These are phyloP conservation scores for Scedosporium minutisporum DNA, from an alignment of 2,329 filamentous ascomycete genomes.

Conservation along the genomic window DNA sequence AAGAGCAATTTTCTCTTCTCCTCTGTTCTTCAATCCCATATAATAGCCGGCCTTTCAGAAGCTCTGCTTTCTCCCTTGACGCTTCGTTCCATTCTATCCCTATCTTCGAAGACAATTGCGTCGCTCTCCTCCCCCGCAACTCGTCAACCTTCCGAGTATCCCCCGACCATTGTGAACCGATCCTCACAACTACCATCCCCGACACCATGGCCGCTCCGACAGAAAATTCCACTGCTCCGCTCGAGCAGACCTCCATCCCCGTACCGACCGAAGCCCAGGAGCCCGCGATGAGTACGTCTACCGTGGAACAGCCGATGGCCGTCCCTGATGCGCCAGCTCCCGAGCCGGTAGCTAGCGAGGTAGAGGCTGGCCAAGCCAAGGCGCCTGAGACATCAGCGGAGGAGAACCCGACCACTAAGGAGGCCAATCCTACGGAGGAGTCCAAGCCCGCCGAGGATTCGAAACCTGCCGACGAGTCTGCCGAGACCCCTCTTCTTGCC, in stretches of 20 bases:
- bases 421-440: constrained; percentile 9
- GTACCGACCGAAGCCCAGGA: background rate
- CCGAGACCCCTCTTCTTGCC: background rate
- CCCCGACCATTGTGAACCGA: background rate
- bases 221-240: background rate
- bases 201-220: background rate
- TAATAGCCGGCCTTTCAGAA: too few relatives aligned
- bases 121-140: background rate
- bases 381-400: background rate
- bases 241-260: background rate
- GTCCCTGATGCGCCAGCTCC: background rate
- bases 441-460: background rate
- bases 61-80: too few relatives aligned
- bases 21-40: background rate
- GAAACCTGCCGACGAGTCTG: background rate
- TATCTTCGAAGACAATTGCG: too few relatives aligned
- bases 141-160: too few relatives aligned
- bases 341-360: background rate
- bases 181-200: background rate
- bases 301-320: background rate
- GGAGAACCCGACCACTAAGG: constrained; percentile 1
- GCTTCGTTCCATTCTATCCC: too few relatives aligned
- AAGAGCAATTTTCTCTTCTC: background rate
- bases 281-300: too few relatives aligned
- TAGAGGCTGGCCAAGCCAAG: background rate